Evolutionary conservation across 345 rosid genomes (phyloP).

Genomic region (Salix dunnii): DNA sequence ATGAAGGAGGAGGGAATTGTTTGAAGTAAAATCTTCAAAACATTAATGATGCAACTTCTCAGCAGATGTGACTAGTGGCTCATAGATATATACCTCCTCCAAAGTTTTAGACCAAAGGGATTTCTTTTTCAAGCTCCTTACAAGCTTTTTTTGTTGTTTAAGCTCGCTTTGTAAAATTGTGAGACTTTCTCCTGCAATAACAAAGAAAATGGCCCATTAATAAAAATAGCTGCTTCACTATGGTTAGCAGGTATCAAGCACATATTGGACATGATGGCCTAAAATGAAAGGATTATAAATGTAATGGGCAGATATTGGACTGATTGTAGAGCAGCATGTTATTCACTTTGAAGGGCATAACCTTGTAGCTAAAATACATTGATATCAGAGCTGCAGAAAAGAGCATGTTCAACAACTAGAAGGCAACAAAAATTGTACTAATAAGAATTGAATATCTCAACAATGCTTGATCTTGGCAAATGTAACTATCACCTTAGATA

Average conservation of each 20-base stretch:
- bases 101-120: slow-evolving; percentile 84
- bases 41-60: background rate
- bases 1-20: background rate
- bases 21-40: background rate
- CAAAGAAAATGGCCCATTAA: slow-evolving; percentile 8
- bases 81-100: slow-evolving; percentile 56
- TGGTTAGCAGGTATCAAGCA: background rate
- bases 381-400: background rate
- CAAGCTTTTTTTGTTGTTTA: slow-evolving; percentile 66
- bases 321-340: background rate
- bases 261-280: background rate
- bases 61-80: background rate
- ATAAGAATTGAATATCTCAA: too few species aligned
- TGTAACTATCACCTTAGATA: background rate
- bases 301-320: background rate
- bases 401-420: background rate
- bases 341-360: background rate
- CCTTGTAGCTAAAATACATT: background rate
- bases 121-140: slow-evolving; percentile 68
- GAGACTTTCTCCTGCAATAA: slow-evolving; percentile 62
- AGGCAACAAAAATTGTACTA: background rate
- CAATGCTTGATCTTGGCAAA: background rate
- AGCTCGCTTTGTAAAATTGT: slow-evolving; percentile 59
- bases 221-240: background rate
- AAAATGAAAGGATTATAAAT: background rate